A percentile compares a stretch with the other conserved stretches of the same genome.
phyloP scores from a whole-genome alignment of 768 basidiomycete genomes.

The Tremella mesenterica region DNA sequence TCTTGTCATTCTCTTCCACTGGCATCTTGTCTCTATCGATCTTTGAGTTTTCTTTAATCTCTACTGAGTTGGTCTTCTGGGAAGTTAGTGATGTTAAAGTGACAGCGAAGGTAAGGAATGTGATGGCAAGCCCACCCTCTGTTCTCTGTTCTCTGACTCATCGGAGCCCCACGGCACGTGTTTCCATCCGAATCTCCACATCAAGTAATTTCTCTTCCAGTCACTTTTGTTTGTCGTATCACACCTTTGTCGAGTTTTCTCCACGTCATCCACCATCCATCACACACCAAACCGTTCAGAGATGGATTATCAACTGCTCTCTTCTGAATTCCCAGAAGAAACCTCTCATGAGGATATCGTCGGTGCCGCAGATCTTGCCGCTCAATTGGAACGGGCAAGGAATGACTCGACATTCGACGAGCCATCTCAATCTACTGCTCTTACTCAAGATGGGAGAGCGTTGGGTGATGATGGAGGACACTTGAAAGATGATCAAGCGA shows the following conservation, averaged over 20 bases:
- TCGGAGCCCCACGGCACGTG: constrained; percentile 1
- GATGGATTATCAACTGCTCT: neutral
- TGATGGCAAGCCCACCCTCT: too few species aligned
- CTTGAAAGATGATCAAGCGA: neutral
- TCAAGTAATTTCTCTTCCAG: neutral
- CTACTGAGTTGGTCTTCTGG: neutral
- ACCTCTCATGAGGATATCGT: neutral
- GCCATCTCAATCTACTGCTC: too few species aligned
- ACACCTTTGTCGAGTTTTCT: neutral
- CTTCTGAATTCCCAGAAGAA: neutral
- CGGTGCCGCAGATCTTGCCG: neutral
- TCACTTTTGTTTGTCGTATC: neutral
- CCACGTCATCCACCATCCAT: neutral
- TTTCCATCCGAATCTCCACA: neutral
- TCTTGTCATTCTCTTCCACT: constrained; percentile 30
- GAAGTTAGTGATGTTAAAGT: neutral
- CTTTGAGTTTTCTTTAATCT: neutral
- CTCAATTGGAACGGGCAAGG: neutral
- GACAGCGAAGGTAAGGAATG: too few species aligned
- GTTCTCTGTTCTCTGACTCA: too few species aligned
- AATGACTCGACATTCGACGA: too few species aligned
- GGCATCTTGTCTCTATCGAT: constrained; percentile 26
- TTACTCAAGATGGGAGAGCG: neutral
- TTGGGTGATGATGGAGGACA: neutral
- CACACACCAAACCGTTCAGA: neutral